Evolutionary conservation across 139 green algal species (phyloP), one percentile per base, ranked within the genome.

Genomic region (Raphidocelis subcapitata): DNA sequence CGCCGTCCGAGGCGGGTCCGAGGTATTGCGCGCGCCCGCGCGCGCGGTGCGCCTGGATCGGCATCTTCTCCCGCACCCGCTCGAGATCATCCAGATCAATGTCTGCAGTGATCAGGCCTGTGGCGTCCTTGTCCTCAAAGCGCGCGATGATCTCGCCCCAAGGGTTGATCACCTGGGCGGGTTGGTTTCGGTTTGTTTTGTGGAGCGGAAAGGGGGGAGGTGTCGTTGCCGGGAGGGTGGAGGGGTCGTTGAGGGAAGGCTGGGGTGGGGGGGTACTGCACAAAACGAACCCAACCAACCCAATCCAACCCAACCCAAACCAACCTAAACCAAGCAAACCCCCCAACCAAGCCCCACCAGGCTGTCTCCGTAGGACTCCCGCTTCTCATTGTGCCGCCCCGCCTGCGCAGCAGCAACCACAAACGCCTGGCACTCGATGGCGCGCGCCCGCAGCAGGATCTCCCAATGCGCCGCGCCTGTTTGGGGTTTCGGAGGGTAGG

Each of bases 381-480:
- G 71, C 74, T 92, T 94, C 29, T 89, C 88, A 60, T 97, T 97
- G 85, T 99, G 92, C 56, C 44, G 37, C 12, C 95, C 95, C 23
- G 87, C 87, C 82, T 99, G 95, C 28, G 95, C 95, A 5, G 94
- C 94, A 5, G 94, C 94, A 56, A 98, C 81, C 12, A 97, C 91
- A 73, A 94, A 99, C 55, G 77, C 88, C 84, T 99, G 95, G 51
- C 78, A 93, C 74, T 99, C 96, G 3, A 99, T 93, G 21, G 96
- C 96, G 0, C 96, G 75, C 5, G 96, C 95, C 0, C 94, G 79
- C 75, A 99, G 84, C 69, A 99, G 83, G 49, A 97, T 71, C 81
- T 98, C 92, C 96, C 96, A 99, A 66, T 99, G 96, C 1, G 92
- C 93, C 26, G 81, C 78, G 3, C 93, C 93, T 90, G 84, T 44